Percentiles rank a stretch among this genome's conserved stretches.
Evolutionary conservation across 164 flowering plant genomes (phyloP).

Genomic region (Akebia trifoliata): DNA sequence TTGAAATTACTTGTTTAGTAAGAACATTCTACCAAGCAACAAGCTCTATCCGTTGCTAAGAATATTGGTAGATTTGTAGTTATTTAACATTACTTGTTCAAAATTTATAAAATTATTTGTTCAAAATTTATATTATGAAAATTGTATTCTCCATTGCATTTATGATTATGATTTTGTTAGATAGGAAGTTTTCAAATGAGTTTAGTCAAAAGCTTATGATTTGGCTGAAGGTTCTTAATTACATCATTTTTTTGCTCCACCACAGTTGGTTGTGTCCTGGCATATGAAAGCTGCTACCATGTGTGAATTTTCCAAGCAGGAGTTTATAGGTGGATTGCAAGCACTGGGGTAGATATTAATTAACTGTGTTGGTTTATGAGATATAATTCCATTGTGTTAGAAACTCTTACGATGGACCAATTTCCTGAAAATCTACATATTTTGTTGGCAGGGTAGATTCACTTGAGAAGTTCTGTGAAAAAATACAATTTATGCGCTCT

Average conservation of each 20-base stretch:
- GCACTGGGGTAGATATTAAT: constrained; percentile 60
- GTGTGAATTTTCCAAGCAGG: constrained; percentile 98
- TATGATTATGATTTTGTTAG: no score
- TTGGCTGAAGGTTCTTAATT: background rate
- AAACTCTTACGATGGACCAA: background rate
- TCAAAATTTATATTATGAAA: no score
- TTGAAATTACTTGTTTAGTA: no score
- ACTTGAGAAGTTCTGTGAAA: constrained; percentile 82
- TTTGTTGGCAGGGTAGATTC: constrained; percentile 80
- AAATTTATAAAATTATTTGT: no score
- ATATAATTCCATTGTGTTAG: background rate
- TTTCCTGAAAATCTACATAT: constrained; percentile 4
- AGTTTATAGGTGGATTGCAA: constrained; percentile 84
- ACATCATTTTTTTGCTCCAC: constrained; percentile 5
- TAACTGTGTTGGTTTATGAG: background rate
- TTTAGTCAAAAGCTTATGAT: background rate
- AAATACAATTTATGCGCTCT: constrained; percentile 73
- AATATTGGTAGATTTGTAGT: no score
- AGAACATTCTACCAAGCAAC: no score
- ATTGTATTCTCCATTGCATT: no score
- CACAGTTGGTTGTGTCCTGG: constrained; percentile 94
- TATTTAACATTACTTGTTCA: no score
- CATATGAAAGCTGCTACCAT: constrained; percentile 99
- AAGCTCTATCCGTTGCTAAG: no score
- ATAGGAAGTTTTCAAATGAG: no score